Evolutionary conservation across 139 green algal genomes (phyloP).

Genomic region (Haematococcus sp.): DNA sequence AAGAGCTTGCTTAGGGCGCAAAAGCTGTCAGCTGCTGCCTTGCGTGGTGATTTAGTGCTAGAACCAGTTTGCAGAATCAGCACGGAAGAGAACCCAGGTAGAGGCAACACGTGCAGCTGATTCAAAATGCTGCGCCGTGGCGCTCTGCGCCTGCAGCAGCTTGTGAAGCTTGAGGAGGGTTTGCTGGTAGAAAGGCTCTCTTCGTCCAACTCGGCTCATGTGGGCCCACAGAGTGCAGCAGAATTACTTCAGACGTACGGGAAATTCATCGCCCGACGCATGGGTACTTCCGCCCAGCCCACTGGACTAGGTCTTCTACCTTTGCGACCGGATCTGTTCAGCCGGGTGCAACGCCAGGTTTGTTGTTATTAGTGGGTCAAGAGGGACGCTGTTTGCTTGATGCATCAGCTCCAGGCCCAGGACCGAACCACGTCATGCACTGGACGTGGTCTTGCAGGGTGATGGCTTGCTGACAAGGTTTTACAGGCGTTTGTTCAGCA

Average conservation of each 20-base stretch:
- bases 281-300: background rate
- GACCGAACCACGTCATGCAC: too few relatives aligned
- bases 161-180: slow-evolving; percentile 5
- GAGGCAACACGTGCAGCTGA: too few relatives aligned
- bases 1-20: too few relatives aligned
- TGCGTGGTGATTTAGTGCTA: too few relatives aligned
- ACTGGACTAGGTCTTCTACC: slow-evolving; percentile 2
- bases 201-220: background rate
- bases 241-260: background rate
- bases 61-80: too few relatives aligned
- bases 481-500: slow-evolving; percentile 17
- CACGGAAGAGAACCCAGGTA: too few relatives aligned
- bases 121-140: slow-evolving; percentile 7
- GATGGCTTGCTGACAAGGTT: slow-evolving; percentile 11
- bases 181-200: slow-evolving; percentile 4
- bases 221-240: background rate
- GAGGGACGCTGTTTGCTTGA: too few relatives aligned
- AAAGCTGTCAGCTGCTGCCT: too few relatives aligned
- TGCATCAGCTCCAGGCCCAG: too few relatives aligned
- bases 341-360: background rate
- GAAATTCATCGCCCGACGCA: too few relatives aligned
- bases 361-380: too few relatives aligned
- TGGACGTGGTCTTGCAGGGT: slow-evolving; percentile 5
- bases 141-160: slow-evolving; percentile 1
- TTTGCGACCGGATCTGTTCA: background rate